These are phyloP conservation scores for Lepidium campestre DNA, from an alignment of 441 rosid genomes.

Conservation along the genomic window DNA sequence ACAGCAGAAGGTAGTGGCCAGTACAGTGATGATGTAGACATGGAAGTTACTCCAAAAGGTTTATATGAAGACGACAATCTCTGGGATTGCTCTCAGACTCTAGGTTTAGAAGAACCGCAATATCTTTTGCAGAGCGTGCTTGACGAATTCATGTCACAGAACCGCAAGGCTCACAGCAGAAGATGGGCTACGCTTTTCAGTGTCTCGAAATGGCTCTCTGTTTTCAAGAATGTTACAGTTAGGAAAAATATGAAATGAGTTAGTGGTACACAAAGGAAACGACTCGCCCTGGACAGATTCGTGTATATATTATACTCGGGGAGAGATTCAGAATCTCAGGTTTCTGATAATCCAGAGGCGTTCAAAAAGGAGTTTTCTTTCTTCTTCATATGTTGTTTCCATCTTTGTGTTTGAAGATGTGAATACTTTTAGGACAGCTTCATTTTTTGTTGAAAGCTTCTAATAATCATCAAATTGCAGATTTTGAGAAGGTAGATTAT, in stretches of 20 bases:
- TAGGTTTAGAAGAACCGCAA: slow-evolving; percentile 42
- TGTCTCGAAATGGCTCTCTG: slow-evolving; percentile 71
- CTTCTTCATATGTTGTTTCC: background rate
- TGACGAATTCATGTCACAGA: slow-evolving; percentile 44
- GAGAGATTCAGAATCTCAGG: slow-evolving; percentile 1
- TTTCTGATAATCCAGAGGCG: slow-evolving; percentile 24
- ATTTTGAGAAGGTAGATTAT: background rate
- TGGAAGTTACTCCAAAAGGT: slow-evolving; percentile 51
- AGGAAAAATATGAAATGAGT: slow-evolving; percentile 31
- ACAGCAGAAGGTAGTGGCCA: slow-evolving; percentile 45
- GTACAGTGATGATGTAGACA: slow-evolving; percentile 42
- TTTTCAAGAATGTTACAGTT: slow-evolving; percentile 49
- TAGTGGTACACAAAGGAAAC: background rate
- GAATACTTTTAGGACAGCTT: slow-evolving; percentile 22
- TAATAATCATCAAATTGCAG: background rate
- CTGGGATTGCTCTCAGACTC: slow-evolving; percentile 36
- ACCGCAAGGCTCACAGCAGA: slow-evolving; percentile 36
- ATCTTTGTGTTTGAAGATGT: slow-evolving; percentile 25
- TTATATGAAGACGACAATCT: slow-evolving; percentile 71
- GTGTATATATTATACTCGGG: background rate
- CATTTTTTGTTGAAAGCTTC: slow-evolving; percentile 17
- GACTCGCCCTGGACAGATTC: slow-evolving; percentile 28
- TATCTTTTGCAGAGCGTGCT: slow-evolving; percentile 56
- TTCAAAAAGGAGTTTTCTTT: background rate
- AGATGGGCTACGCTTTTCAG: slow-evolving; percentile 85